Percentiles rank a stretch among this genome's conserved stretches.
Evolutionary conservation across 1,139 yeast species (phyloP).

Genomic region (Debaryomyces sp.): DNA sequence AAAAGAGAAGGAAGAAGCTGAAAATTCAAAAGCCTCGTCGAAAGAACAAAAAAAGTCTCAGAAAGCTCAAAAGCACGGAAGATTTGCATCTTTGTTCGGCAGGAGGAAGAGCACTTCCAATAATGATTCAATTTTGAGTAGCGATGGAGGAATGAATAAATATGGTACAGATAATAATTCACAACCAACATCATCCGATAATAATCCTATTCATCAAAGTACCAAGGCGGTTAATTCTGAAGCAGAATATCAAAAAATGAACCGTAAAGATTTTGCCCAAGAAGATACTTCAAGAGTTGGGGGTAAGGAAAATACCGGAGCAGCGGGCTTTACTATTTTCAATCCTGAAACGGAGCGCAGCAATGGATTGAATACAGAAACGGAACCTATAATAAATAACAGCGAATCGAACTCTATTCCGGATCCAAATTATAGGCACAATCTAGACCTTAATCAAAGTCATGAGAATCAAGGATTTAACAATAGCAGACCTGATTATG

Average conservation of each 20-base stretch:
- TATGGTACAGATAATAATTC: neutral
- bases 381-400: neutral
- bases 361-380: neutral
- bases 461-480: neutral
- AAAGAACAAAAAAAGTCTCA: slow-evolving; percentile 6
- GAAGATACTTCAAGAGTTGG: neutral
- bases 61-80: slow-evolving; percentile 2
- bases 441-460: neutral
- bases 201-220: neutral
- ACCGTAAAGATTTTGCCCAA: neutral
- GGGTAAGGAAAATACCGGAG: neutral
- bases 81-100: slow-evolving; percentile 8
- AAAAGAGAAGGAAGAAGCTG: slow-evolving; percentile 15
- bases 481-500: neutral
- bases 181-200: neutral
- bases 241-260: neutral
- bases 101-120: slow-evolving; percentile 2
- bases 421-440: neutral
- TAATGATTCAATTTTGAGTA: neutral
- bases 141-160: neutral
- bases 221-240: neutral
- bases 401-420: neutral
- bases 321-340: neutral
- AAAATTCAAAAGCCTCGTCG: slow-evolving; percentile 10
- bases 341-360: neutral